A percentile compares a stretch with the other conserved stretches of the same genome.
Conservation (phyloP, 2,329 filamentous ascomycete genomes). For the Verticillium tricorpus region DNA sequence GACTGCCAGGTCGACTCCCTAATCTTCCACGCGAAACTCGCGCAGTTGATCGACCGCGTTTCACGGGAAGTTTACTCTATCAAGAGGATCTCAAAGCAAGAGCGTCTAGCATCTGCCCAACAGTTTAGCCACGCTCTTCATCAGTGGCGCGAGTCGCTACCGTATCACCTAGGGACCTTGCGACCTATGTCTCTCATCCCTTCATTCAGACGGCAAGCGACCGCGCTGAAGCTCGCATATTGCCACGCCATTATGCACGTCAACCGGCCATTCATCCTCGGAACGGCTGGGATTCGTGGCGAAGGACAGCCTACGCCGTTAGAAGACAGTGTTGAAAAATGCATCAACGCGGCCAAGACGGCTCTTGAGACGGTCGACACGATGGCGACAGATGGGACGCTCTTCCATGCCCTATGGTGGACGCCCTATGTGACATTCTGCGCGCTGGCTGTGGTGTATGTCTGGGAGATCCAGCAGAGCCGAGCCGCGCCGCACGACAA, state of each 20-base stretch:
- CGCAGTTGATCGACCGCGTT: conserved; percentile 32
- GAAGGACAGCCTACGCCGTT: conserved; percentile 29
- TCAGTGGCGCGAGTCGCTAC: conserved; percentile 32
- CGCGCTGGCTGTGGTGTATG: conserved; percentile 48
- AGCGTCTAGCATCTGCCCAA: conserved; percentile 32
- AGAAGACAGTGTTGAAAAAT: conserved; percentile 31
- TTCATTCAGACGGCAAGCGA: conserved; percentile 42
- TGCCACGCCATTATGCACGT: conserved; percentile 52
- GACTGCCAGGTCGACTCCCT: conserved; percentile 47
- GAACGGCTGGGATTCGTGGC: conserved; percentile 9
- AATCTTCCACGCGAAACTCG: conserved; percentile 39
- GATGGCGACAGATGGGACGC: conserved; percentile 26
- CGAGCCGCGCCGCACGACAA: background rate
- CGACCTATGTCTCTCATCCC: conserved; percentile 40
- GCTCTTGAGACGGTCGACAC: conserved; percentile 39
- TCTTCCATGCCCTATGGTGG: conserved; percentile 42
- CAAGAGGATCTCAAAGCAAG: conserved; percentile 24
- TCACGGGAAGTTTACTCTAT: conserved; percentile 35
- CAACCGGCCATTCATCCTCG: conserved; percentile 49
- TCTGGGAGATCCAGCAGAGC: conserved; percentile 36
- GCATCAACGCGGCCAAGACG: conserved; percentile 40
- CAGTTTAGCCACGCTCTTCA: conserved; percentile 31
- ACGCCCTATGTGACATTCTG: conserved; percentile 51
- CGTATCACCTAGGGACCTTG: conserved; percentile 37
- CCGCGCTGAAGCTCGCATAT: conserved; percentile 48